Base-by-base conservation (phyloP, 2,329 filamentous ascomycete species). In the Penicillium sp. region DNA sequence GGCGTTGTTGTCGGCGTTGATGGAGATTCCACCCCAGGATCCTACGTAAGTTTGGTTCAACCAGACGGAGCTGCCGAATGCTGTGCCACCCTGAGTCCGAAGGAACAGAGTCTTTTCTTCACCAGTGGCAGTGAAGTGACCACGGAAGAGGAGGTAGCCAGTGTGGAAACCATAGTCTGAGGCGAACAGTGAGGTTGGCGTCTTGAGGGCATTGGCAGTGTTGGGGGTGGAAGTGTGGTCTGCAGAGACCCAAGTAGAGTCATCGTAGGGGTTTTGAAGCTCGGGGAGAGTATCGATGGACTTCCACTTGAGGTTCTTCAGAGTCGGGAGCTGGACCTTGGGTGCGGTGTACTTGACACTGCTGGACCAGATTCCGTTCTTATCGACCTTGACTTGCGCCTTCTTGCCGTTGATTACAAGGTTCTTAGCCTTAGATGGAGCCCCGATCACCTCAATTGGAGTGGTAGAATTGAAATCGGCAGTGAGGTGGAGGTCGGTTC, bases 101-200 rank as follows among this genome's bases (percentile, higher is more conserved):
- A 89, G 67, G 55, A 72, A 80, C 43, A 92, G 73, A 0, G 72
- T 75, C 0, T 76, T 75, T 58, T 90, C 87, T 1, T 78, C 72
- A 14, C 87, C 87, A 1, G 76, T 80, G 4, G 88, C 83, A 1
- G 75, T 80, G 67, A 93, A 92, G 59, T 84, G 79, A 0, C 88
- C 89, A 1, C 88, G 83, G 75, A 83, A 92, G 45, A 92, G 62
- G 0, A 92, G 77, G 1, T 82, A 83, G 3, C 89, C 88, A 0
- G 84, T 80, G 67, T 89, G 79, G 71, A 85, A 92, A 22, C 88
- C 88, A 64, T 92, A 92, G 70, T 92, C 89, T 14, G 83, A 83
- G 0, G 79, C 80, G 63, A 88, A 90, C 0, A 92, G 80, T 0
- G 83, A 86, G 0, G 82, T 85, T 0, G 88, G 85, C 0, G 89